Base-by-base conservation (phyloP, 2,329 filamentous ascomycete species). In the Akanthomyces dipterigenus region DNA sequence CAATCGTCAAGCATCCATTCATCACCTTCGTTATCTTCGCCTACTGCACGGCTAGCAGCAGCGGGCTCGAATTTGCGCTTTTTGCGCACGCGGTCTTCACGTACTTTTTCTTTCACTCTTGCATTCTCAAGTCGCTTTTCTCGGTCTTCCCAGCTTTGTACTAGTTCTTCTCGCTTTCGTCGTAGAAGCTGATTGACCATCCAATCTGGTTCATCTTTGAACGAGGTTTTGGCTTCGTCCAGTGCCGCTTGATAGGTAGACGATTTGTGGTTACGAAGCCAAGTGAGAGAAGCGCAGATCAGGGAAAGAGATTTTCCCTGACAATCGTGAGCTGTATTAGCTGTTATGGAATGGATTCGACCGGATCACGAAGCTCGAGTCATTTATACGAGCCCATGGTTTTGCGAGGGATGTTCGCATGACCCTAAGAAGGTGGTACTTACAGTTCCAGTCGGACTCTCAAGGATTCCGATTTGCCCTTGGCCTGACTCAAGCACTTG, bases 261-360 rank as follows among this genome's bases (percentile, higher is more conserved):
- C 71, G 74, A 86, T 72, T 96, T 93, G 75, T 93, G 84, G 61
- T 90, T 84, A 53, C 93, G 87, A n/a, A 97, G 80, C 93, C 93
- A 97, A 3, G 92, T 96, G 68, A 97, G 74, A 6, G 92, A 88
- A 45, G 88, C 89, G 71, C 93, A 97, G 64, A 97, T 95, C 31
- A 97, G 80, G 65, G 93, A 96, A 49, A 97, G 76, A 1, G 93
- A 96, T 81, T 97, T 97, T 49, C 93, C 93, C 80, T 89, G 64
- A 20, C 43, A 12, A 20, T 38, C 11, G 34, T 61, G 26, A 64
- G 31, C 18, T 3, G 8, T 22, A 26, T 56, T 36, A 46, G 26
- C n/a, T 48, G 34, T 16, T 38, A 26, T n/a, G 16, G 31, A 16
- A 49, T 49, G 46, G n/a, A 18, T 5, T 20, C 8, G 5, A 12